These are phyloP conservation scores for Capsicum pubescens DNA, from an alignment of 257 asterid species.

Conservation along the genomic window DNA sequence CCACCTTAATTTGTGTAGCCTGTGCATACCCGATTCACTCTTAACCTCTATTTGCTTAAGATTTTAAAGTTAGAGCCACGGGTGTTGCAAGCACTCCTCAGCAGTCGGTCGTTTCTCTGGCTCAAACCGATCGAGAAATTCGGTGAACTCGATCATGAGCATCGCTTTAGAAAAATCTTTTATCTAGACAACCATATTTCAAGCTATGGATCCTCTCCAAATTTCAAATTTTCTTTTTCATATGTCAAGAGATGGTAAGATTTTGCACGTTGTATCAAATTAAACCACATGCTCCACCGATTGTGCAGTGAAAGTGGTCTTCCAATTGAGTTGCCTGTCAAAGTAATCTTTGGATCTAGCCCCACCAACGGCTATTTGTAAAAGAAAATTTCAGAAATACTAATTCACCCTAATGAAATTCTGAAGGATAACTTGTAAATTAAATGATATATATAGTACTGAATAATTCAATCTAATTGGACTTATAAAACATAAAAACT, in stretches of 20 bases:
- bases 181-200: conserved; percentile 69
- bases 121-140: conserved; percentile 80
- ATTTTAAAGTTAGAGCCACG: conserved; percentile 65
- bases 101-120: conserved; percentile 96
- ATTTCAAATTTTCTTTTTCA: conserved; percentile 49
- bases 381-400: neutral
- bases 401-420: too few species aligned
- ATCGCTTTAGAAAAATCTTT: conserved; percentile 56
- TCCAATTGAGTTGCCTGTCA: conserved; percentile 51
- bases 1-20: conserved; percentile 58
- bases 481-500: too few species aligned
- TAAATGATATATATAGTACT: too few species aligned
- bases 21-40: conserved; percentile 54
- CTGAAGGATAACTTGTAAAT: too few species aligned
- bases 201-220: conserved; percentile 92
- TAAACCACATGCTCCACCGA: too few species aligned
- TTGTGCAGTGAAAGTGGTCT: too few species aligned
- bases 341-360: conserved; percentile 87
- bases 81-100: conserved; percentile 82
- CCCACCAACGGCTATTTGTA: conserved; percentile 58
- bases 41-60: conserved; percentile 45
- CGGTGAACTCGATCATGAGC: conserved; percentile 64
- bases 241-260: too few species aligned
- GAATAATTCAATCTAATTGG: too few species aligned
- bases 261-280: too few species aligned